A percentile compares a stretch with the other conserved stretches of the same genome.
Evolutionary conservation across 805 yeast species (phyloP).

Genomic region (Suhomyces xylopsoci): DNA sequence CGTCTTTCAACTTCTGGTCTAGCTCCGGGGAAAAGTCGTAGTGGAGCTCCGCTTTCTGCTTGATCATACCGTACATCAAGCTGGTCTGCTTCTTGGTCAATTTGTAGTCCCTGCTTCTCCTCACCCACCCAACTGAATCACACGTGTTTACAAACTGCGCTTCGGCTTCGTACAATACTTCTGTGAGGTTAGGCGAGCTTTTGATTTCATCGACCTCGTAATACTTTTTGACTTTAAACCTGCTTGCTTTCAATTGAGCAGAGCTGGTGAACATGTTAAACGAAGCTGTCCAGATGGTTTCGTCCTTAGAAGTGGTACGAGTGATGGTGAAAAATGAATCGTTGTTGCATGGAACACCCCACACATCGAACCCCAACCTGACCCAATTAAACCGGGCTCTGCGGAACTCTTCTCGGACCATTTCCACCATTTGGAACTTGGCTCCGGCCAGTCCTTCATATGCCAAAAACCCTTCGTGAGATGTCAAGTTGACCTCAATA

Average conservation of each 20-base stretch:
- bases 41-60: constrained; percentile 4
- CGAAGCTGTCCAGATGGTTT: constrained; percentile 11
- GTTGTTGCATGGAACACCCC: constrained; percentile 22
- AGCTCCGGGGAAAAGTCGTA: constrained; percentile 8
- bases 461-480: constrained; percentile 10
- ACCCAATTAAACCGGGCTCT: constrained; percentile 20
- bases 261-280: constrained; percentile 13
- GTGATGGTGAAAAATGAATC: background rate
- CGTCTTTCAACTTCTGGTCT: constrained; percentile 7
- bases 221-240: constrained; percentile 13
- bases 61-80: constrained; percentile 9
- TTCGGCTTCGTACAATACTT: constrained; percentile 19
- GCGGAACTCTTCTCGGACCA: constrained; percentile 14
- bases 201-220: background rate
- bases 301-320: background rate
- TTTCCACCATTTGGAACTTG: constrained; percentile 8
- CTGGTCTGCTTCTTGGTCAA: constrained; percentile 15
- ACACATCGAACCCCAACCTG: constrained; percentile 29
- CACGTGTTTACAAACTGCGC: constrained; percentile 1
- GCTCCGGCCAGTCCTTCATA: constrained; percentile 11
- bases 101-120: background rate
- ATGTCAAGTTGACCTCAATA: constrained; percentile 1
- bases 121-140: background rate
- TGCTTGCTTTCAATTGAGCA: constrained; percentile 14
- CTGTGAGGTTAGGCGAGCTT: constrained; percentile 8